Evolutionary conservation across 441 rosid species (phyloP), one percentile per base, ranked within the genome.

Genomic region (Pelargonium citronellum): DNA sequence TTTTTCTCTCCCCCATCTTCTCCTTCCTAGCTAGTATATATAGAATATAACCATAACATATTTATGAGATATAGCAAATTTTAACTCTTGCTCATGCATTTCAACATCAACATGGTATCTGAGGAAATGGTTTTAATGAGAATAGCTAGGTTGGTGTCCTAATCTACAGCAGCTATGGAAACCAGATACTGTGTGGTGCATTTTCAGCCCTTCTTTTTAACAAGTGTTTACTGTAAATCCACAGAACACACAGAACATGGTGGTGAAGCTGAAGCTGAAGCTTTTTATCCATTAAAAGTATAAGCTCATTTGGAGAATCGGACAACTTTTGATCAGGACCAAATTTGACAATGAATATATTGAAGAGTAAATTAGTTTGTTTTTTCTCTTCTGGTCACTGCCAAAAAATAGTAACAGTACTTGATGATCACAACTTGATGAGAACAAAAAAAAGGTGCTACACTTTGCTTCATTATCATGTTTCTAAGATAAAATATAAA

Each of bases 81-180:
- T 57, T 43, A 7, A 10, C 62, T 19, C 19, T 1, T 6, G 11
- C 19, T 6, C 11, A 17, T 57, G 62, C 27, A 57, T 17, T 57
- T 19, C 27, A 4, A 57, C 62, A 57, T 57, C 62, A 57, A 57
- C 11, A 57, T 57, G 62, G 62, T 19, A 57, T 57, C 19, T 17
- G 16, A 5, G 16, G 16, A 19, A 57, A 57, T 22, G 19, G 19
- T 17, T 57, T 17, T 19, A 6, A 1, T 6, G 17, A 16, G 12
- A 57, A 17, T 17, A n/a, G n/a, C n/a, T n/a, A 16, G 39, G 39
- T 57, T 6, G 62, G 62, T 57, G 62, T 57, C 62, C 62, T 57
- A 57, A 57, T 57, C 62, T 57, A 57, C 62, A 16, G 62, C 27
- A 57, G 11, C 62, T 57, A 57, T 57, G 27, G 62, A 57, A 7